Evolutionary conservation across 2,329 filamentous ascomycete genomes (phyloP), one percentile per base, ranked within the genome.

Genomic region (Xylariaceae sp.): DNA sequence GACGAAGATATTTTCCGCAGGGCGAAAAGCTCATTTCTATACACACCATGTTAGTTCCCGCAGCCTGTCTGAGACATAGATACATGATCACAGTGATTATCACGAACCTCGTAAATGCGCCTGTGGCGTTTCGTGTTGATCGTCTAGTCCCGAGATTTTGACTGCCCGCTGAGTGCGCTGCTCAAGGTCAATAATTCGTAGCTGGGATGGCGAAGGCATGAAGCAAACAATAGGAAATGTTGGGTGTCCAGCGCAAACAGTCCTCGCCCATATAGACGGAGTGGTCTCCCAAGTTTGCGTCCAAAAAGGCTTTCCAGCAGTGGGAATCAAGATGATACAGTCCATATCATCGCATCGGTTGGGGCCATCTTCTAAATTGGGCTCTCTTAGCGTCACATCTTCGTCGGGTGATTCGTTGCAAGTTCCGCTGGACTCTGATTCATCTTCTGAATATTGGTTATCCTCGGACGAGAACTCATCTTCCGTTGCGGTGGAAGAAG

Each of bases 371-470:
- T 44, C 44, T 2, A 33, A 3, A 16, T 44, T 41, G n/a, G 44
- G 44, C 9, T 47, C 41, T 17, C 44, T 41, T n/a, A n/a, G n/a
- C 11, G 44, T 41, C n/a, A 28, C 26, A 12, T 13, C 26, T 11
- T 43, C 38, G 22, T 34, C 33, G 16, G 9, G 4, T 7, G 34
- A 19, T n/a, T 37, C 40, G 11, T 38, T 38, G 11, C 33, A 28
- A 3, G 39, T 33, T 22, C 24, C 35, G 19, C 9, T 26, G 11
- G 35, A 24, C 29, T 39, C 42, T 9, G 37, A 32, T 3, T 32
- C 44, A 19, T 43, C 41, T 29, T 46, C 44, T n/a, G 43, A 46
- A 19, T 33, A 46, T 35, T 34, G 33, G 1, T 39, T 37, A 19
- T 37, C 40, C 3, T 28, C 17, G 15, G 38, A 17, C 6, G 33